Conservation (phyloP, 202 grass and related monocot genomes). For the Elaeis oleifera region DNA sequence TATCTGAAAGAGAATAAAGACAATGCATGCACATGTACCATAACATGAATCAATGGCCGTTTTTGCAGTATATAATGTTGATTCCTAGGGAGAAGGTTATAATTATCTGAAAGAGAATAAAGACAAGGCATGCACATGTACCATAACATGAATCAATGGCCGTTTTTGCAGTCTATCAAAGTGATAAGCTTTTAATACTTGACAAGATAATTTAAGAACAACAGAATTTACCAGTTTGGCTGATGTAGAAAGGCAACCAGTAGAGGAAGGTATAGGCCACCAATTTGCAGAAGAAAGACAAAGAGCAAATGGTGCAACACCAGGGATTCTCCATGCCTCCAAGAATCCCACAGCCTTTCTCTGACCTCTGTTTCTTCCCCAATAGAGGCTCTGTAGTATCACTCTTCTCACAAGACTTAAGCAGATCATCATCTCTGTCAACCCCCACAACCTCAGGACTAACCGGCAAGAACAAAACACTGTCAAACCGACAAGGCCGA, state of each 20-base stretch:
- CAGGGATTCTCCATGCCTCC: conserved; percentile 88
- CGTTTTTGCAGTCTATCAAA: too few relatives aligned
- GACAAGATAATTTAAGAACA: conserved; percentile 15
- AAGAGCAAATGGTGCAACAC: conserved; percentile 81
- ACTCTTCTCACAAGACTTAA: conserved; percentile 37
- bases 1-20: too few relatives aligned
- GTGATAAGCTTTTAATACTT: background rate
- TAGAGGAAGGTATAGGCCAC: conserved; percentile 96
- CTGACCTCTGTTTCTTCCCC: conserved; percentile 16
- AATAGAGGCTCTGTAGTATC: conserved; percentile 40
- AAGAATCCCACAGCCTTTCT: conserved; percentile 70
- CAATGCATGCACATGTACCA: too few relatives aligned
- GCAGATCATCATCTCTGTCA: conserved; percentile 21
- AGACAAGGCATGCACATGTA: too few relatives aligned
- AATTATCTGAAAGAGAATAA: too few relatives aligned
- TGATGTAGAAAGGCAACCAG: conserved; percentile 96
- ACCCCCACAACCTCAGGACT: conserved; percentile 53
- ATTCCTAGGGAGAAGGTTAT: too few relatives aligned
- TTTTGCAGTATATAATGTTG: too few relatives aligned
- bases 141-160: too few relatives aligned
- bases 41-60: too few relatives aligned
- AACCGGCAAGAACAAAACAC: conserved; percentile 70
- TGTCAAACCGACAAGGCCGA: conserved; percentile 44
- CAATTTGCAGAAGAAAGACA: conserved; percentile 99
- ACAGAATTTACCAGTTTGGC: conserved; percentile 70